Base-by-base conservation (phyloP, 352 stramenopile species). In the Albugo candida region DNA sequence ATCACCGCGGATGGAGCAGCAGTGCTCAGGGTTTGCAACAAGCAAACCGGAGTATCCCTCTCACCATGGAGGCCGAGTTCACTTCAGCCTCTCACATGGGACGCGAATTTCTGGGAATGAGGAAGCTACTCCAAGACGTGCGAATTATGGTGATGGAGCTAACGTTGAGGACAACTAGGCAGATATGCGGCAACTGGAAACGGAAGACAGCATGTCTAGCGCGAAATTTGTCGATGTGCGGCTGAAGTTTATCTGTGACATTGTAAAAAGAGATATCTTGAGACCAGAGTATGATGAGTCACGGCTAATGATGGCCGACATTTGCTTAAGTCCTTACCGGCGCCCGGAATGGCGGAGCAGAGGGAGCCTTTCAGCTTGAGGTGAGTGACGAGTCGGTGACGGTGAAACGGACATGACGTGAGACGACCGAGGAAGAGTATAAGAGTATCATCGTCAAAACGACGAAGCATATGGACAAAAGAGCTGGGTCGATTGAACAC, bases 161-260 rank as follows among this genome's bases (percentile, higher is more conserved):
- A 42, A 18, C 6, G 20, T 49, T 10, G 40, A 55, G 0, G 47
- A 61, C 35, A 54, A 52, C 1, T 41, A 61, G 10, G 45, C 45
- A 3, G 51, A 49, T 0, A 54, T 58, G 0, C 40, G 19, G 8
- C 55, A 61, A 27, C 13, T 61, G 8, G 14, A 17, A 2, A 49
- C 36, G 13, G 55, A 61, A 16, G 40, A 1, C 4, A 61, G 27
- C 18, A 45, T 42, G 0, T 31, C 13, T 0, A 51, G 41, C 13
- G 13, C 46, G 0, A 61, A 58, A 36, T 49, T 54, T 41, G 20
- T 58, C 14, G 51, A 59, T 24, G 34, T 52, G 2, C 36, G 41
- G 18, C 10, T 55, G 5, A 58, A 58, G 14, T 58, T 55, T 12
- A 36, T 61, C 11, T 16, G 36, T 10, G 40, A 56, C 16, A 41